Percentiles rank a stretch among this genome's conserved stretches.
phyloP scores from a whole-genome alignment of 371 early-diverging fungal species.

The Syncephalastrum contaminatum region DNA sequence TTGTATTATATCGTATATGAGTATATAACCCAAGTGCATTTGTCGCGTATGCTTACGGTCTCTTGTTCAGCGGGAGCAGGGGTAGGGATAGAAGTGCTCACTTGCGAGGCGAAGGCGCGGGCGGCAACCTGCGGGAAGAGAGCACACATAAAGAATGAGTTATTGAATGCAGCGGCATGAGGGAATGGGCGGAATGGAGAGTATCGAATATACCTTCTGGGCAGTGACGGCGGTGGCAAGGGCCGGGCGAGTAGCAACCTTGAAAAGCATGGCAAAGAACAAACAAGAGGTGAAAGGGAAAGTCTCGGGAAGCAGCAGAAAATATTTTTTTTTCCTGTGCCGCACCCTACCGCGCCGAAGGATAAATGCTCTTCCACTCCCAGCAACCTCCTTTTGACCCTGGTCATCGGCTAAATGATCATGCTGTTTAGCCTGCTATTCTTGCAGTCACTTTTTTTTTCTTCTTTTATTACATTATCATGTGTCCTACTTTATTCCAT shows the following conservation, averaged over 20 bases:
- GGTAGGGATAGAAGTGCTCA: conserved; percentile 35
- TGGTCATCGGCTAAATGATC: not conserved
- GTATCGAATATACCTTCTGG: conserved; percentile 17
- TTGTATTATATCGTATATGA: not conserved
- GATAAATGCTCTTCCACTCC: not conserved
- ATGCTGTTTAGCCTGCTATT: not conserved
- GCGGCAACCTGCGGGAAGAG: conserved; percentile 16
- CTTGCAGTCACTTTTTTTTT: not conserved
- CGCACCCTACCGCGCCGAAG: not conserved
- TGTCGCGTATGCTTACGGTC: too few species aligned
- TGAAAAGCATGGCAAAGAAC: conserved; percentile 27
- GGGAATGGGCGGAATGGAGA: not conserved
- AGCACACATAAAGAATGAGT: too few species aligned
- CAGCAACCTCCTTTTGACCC: not conserved
- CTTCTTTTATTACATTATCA: not conserved
- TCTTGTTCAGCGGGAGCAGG: conserved; percentile 49
- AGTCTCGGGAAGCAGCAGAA: conserved; percentile 8
- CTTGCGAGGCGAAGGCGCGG: conserved; percentile 42
- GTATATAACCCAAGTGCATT: too few species aligned
- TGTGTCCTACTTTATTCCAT: not conserved
- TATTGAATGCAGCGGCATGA: too few species aligned
- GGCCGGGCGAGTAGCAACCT: conserved; percentile 26
- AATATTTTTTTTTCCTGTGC: too few species aligned
- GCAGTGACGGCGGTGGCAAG: conserved; percentile 13
- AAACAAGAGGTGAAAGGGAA: conserved; percentile 9